These are phyloP conservation scores for Nicotiana paniculata DNA, from an alignment of 257 asterid genomes.

Conservation along the genomic window DNA sequence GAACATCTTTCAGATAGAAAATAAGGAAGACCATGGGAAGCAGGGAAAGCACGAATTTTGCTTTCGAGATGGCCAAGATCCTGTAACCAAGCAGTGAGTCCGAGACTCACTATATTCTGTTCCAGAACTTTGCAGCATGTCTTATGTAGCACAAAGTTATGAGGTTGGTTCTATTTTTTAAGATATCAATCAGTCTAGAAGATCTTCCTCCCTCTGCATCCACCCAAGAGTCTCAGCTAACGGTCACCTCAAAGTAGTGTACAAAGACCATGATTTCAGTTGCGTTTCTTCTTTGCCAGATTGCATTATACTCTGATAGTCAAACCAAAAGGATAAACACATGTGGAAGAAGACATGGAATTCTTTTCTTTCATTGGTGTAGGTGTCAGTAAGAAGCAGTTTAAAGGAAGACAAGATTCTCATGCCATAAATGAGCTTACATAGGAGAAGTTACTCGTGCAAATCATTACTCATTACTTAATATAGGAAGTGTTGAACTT, in stretches of 20 bases:
- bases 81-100: too few relatives aligned
- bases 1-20: too few relatives aligned
- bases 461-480: neutral
- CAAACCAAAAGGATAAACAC: neutral
- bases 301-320: neutral
- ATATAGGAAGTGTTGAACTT: neutral
- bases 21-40: too few relatives aligned
- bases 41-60: neutral
- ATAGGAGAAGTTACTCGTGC: neutral
- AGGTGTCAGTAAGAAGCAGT: neutral
- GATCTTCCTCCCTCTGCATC: neutral
- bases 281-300: neutral
- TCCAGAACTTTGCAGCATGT: neutral
- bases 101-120: neutral
- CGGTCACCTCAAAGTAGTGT: neutral
- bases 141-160: neutral
- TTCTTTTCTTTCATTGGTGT: neutral
- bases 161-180: neutral
- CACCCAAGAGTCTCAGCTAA: neutral
- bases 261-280: neutral
- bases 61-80: neutral
- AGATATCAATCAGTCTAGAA: neutral
- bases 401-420: neutral
- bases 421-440: neutral
- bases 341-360: neutral